phyloP scores from a whole-genome alignment of 2,329 filamentous ascomycete species.

The Talaromyces verruculosus region DNA sequence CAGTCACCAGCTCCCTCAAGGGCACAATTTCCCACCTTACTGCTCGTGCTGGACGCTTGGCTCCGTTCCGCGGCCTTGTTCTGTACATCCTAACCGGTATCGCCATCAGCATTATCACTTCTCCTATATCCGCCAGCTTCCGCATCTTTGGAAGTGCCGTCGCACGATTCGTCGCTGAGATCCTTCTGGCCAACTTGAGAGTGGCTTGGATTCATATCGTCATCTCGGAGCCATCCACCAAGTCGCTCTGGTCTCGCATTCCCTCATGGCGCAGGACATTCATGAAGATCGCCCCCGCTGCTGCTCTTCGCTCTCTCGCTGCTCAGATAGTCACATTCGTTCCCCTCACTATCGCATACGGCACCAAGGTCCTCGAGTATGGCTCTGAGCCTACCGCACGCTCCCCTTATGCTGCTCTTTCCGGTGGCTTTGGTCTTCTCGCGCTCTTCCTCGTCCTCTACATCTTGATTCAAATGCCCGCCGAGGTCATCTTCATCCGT shows the following conservation, averaged over 20 bases:
- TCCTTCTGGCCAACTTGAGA: slow-evolving; percentile 66
- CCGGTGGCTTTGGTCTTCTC: slow-evolving; percentile 36
- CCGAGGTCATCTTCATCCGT: slow-evolving; percentile 73
- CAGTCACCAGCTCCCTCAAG: slow-evolving; percentile 62
- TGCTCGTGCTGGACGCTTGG: slow-evolving; percentile 61
- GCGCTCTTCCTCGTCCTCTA: slow-evolving; percentile 49
- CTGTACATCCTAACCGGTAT: slow-evolving; percentile 52
- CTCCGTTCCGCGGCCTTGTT: slow-evolving; percentile 68
- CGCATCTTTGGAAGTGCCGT: slow-evolving; percentile 40
- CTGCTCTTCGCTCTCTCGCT: slow-evolving; percentile 60
- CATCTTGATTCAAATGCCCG: slow-evolving; percentile 69
- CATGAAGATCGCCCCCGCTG: slow-evolving; percentile 68
- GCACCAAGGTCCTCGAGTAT: slow-evolving; percentile 51
- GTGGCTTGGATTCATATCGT: slow-evolving; percentile 84
- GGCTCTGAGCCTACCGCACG: slow-evolving; percentile 34
- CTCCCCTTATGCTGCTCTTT: slow-evolving; percentile 39
- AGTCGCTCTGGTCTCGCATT: slow-evolving; percentile 68
- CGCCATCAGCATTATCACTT: slow-evolving; percentile 44
- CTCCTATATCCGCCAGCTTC: slow-evolving; percentile 47
- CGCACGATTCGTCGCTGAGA: slow-evolving; percentile 56
- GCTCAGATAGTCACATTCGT: slow-evolving; percentile 48
- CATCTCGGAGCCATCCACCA: slow-evolving; percentile 67
- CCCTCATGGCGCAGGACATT: slow-evolving; percentile 62
- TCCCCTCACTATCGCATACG: slow-evolving; percentile 44
- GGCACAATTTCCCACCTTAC: slow-evolving; percentile 62